Percentiles rank a stretch among this genome's conserved stretches.
Conservation (phyloP, 2,329 filamentous ascomycete species). For the Tolypocladium tropicale region DNA sequence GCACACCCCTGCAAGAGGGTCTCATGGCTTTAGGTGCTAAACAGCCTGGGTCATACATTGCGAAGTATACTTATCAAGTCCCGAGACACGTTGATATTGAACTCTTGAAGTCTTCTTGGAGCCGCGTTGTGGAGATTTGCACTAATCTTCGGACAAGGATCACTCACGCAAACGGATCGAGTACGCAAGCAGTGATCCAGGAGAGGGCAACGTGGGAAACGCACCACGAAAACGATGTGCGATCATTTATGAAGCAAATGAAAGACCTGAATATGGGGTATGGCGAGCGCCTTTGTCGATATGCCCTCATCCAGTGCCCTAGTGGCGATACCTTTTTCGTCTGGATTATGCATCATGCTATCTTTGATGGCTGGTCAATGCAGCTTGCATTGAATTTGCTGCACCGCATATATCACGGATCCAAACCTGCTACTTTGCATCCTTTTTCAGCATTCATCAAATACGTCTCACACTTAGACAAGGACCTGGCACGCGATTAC, state of each 20-base stretch:
- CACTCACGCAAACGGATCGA: neutral
- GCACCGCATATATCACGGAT: conserved; percentile 1
- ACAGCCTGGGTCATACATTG: conserved; percentile 23
- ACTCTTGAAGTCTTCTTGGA: conserved; percentile 18
- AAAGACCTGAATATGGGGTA: neutral
- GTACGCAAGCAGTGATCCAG: neutral
- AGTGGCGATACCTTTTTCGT: conserved; percentile 8
- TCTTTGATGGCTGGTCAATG: conserved; percentile 16
- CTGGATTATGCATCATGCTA: conserved; percentile 14
- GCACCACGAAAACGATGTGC: neutral
- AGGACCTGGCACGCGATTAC: neutral
- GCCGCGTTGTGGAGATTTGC: neutral
- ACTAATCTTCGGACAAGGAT: conserved; percentile 8
- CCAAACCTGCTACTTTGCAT: neutral
- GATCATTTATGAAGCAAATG: too few species aligned
- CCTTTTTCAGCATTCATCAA: conserved; percentile 1
- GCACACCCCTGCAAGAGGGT: conserved; percentile 27
- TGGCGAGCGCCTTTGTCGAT: neutral
- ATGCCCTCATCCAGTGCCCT: neutral
- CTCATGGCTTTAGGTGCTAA: conserved; percentile 23
- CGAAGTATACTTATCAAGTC: conserved; percentile 15
- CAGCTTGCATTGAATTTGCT: conserved; percentile 2
- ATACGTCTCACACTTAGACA: neutral
- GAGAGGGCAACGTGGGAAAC: neutral
- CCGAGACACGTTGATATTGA: conserved; percentile 9